Conservation (phyloP, 208 protist species). For the Trypanosomatidae sp. region DNA sequence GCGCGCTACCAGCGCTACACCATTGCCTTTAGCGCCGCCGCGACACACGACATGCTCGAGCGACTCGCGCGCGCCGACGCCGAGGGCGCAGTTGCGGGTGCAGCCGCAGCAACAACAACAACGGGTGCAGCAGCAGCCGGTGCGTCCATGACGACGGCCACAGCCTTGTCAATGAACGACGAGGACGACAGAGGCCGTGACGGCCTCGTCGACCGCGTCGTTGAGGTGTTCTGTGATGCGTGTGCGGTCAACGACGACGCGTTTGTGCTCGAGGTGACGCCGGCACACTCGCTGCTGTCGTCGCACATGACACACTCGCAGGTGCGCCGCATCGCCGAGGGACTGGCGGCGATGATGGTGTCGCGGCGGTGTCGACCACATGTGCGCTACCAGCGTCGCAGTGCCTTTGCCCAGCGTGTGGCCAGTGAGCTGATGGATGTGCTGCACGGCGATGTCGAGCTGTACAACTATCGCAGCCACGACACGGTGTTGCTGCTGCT, state of each 20-base stretch:
- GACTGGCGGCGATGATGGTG: constrained; percentile 65
- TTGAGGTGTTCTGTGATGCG: constrained; percentile 95
- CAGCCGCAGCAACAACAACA: too few species aligned
- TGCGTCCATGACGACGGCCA: too few species aligned
- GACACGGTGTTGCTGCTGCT: constrained; percentile 64
- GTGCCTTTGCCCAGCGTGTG: constrained; percentile 47
- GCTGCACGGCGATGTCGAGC: constrained; percentile 58
- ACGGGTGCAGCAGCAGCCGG: too few species aligned
- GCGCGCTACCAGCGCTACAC: constrained; percentile 77
- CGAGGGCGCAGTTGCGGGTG: too few species aligned
- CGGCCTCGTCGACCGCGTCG: constrained; percentile 76
- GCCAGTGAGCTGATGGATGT: constrained; percentile 50
- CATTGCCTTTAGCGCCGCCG: constrained; percentile 88
- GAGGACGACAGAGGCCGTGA: constrained; percentile 11
- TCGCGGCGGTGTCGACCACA: constrained; percentile 48
- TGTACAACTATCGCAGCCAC: constrained; percentile 77
- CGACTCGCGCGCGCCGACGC: constrained; percentile 92
- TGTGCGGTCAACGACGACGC: constrained; percentile 83
- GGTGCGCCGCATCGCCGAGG: constrained; percentile 36
- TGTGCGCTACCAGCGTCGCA: constrained; percentile 58
- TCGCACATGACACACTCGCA: constrained; percentile 11
- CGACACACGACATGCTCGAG: constrained; percentile 59
- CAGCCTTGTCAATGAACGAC: neutral
- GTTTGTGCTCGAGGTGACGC: constrained; percentile 40
- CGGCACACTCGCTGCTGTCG: constrained; percentile 24